Evolutionary conservation across 2,329 filamentous ascomycete genomes (phyloP), one percentile per base, ranked within the genome.

Genomic region (Alternaria postmessia): DNA sequence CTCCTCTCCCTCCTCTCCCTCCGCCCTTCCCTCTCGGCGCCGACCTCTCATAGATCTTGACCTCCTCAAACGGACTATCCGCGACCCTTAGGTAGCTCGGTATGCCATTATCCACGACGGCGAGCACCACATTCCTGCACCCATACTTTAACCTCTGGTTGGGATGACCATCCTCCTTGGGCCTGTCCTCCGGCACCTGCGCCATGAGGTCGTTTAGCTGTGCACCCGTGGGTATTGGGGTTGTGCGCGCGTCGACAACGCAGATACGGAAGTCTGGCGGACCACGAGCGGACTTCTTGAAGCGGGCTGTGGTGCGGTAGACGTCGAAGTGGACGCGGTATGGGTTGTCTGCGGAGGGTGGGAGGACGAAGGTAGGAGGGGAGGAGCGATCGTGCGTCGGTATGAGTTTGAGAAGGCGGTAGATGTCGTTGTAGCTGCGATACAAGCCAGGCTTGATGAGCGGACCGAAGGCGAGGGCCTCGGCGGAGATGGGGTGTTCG

Each of bases 61-160:
- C 93, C 63, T 74, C 70, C 2, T 76, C 89, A 79, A 97, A 97
- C 1, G 89, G 89, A 11, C 88, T 89, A 81, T 98, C 93, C 1
- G 87, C 88, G 59, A 97, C 85, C 24, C 91, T 84, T 71, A 97
- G 83, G 75, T 94, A 98, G 76, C 94, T 98, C 46, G 94, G 90
- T 22, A 98, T 85, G 0, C 95, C 95, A 64, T 93, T 87, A 75
- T 98, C 95, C 34, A 97, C 93, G 2, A 98, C 87, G 0, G 94
- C 95, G 24, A 99, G 77, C 34, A 97, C 83, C 32, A 95, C 91
- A 77, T 92, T 95, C 65, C 92, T 87, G 76, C 90, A 89, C 2
- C 93, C 95, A 71, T 96, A 89, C 78, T 93, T 94, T 64, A 98
- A 81, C 60, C 91, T 88, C 71, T 89, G 87, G 74, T 96, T 95